Evolutionary conservation across 805 yeast genomes (phyloP).

Genomic region (Scheffersomyces coipomensis): DNA sequence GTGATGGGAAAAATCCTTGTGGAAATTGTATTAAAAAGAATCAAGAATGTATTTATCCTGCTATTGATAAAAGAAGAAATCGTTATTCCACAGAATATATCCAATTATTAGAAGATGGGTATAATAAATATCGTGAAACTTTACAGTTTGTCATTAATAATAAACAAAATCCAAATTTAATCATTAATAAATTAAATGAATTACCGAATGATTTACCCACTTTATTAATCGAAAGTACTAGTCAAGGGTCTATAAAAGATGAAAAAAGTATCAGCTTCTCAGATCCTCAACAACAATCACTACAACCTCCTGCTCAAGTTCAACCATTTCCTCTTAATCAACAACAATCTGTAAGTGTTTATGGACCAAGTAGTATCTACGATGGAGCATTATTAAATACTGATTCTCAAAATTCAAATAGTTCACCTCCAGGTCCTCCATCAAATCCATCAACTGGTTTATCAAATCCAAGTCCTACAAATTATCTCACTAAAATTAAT

Average conservation of each 20-base stretch:
- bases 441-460: no score
- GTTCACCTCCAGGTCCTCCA: no score
- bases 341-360: neutral
- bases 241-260: no score
- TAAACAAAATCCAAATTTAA: neutral
- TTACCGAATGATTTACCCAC: neutral
- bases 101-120: neutral
- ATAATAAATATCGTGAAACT: neutral
- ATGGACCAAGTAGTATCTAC: neutral
- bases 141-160: neutral
- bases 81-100: constrained; percentile 7
- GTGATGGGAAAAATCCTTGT: constrained; percentile 8
- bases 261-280: neutral
- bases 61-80: constrained; percentile 5
- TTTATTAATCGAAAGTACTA: no score
- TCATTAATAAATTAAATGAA: neutral
- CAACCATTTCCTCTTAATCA: neutral
- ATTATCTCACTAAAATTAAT: no score
- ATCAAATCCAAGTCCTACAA: no score
- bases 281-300: neutral
- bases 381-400: neutral
- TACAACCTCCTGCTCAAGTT: neutral
- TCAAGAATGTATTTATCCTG: constrained; percentile 4
- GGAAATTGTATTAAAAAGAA: constrained; percentile 4
- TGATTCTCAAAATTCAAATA: no score